Percentiles rank a stretch among this genome's conserved stretches.
Conservation (phyloP, 306 rosid species). For the Ziziphus jujuba region DNA sequence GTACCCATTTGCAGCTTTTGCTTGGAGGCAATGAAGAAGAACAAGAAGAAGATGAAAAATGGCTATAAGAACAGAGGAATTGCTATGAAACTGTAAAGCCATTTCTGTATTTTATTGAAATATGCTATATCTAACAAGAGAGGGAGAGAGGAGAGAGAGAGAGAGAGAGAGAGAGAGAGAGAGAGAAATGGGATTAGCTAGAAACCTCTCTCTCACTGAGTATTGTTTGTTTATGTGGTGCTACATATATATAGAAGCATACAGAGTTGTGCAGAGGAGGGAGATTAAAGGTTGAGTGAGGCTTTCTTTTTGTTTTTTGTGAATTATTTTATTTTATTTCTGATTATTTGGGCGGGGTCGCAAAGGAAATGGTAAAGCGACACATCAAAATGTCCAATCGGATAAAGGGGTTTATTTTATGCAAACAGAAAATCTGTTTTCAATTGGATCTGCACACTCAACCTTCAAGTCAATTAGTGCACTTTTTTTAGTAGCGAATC, state of each 20-base stretch:
- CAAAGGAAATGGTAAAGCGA: not conserved
- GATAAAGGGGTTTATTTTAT: not conserved
- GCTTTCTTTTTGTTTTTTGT: not conserved
- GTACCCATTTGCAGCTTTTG: not conserved
- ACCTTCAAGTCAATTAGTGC: too few species aligned
- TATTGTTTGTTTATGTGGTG: not conserved
- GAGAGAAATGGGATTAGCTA: not conserved
- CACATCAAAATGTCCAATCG: constrained; percentile 4
- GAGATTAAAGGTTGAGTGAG: not conserved
- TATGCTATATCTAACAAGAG: too few species aligned
- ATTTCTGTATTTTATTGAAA: constrained; percentile 3
- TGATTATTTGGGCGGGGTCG: too few species aligned
- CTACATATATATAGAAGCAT: not conserved
- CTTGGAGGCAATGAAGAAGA: not conserved
- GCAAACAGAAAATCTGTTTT: not conserved
- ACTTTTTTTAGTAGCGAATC: too few species aligned
- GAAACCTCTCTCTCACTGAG: constrained; percentile 2
- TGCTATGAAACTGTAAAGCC: constrained; percentile 18
- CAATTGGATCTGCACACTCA: too few species aligned
- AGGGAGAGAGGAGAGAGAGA: not conserved
- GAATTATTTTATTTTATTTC: not conserved
- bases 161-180: constrained; percentile 3
- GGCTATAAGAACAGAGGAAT: not conserved
- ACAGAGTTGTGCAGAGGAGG: too few species aligned
- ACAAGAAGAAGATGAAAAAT: constrained; percentile 4